These are phyloP conservation scores for Escovopsis sp. DNA, from an alignment of 2,329 filamentous ascomycete genomes.

Conservation along the genomic window DNA sequence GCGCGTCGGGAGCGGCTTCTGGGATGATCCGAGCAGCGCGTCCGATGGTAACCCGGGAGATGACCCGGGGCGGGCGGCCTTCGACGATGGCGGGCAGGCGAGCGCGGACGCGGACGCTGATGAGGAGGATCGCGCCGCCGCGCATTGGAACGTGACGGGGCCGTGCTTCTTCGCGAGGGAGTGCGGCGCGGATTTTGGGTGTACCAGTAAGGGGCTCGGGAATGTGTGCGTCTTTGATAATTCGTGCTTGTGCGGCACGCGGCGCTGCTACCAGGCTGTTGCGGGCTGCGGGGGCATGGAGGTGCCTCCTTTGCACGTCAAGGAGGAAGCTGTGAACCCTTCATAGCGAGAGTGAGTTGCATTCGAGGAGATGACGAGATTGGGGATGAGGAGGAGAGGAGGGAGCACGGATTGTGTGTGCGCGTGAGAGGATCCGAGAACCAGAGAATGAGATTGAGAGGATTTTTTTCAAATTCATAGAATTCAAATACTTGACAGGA, in stretches of 20 bases:
- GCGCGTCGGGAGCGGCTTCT: constrained; percentile 3
- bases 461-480: no score
- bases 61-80: no score
- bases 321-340: no score
- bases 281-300: constrained; percentile 6
- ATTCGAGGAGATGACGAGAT: no score
- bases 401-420: not conserved
- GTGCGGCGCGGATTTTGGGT: constrained; percentile 6
- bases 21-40: constrained; percentile 1
- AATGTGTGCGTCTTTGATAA: constrained; percentile 8
- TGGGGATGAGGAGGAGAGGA: no score
- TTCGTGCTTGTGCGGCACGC: constrained; percentile 8
- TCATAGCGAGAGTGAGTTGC: no score
- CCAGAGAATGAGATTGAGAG: not conserved
- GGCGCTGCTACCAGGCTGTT: constrained; percentile 7
- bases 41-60: not conserved
- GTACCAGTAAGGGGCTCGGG: constrained; percentile 2
- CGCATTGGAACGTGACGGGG: constrained; percentile 3
- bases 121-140: no score
- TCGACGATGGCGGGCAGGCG: no score
- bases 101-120: no score
- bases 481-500: no score
- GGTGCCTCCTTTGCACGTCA: constrained; percentile 1
- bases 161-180: constrained; percentile 8
- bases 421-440: not conserved